Conservation (phyloP, 176 grass and related monocot species). For the Thalia dealbata region DNA sequence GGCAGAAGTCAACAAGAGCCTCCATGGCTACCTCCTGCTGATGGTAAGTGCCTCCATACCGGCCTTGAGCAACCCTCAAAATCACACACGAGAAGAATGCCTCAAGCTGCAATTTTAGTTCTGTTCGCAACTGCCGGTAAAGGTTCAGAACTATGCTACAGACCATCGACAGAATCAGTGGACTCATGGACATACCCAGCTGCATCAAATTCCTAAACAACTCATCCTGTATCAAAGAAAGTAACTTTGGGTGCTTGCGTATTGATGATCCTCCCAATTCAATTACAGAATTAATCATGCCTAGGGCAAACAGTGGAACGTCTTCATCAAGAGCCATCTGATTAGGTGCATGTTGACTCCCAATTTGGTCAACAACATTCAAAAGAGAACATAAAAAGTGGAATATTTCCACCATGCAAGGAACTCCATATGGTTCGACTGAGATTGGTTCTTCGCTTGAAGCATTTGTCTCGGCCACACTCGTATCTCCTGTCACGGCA, state of each 20-base stretch:
- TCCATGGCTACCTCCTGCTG: conserved; percentile 98
- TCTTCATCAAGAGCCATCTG: conserved; percentile 58
- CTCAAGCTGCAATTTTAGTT: conserved; percentile 95
- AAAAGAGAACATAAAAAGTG: conserved; percentile 93
- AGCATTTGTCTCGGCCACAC: not conserved
- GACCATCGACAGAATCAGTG: conserved; percentile 87
- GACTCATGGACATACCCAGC: conserved; percentile 71
- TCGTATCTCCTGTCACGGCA: conserved; percentile 35
- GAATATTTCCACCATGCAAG: conserved; percentile 97
- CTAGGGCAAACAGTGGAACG: conserved; percentile 79
- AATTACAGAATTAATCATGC: conserved; percentile 82
- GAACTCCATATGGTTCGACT: conserved; percentile 73
- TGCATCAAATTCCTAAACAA: conserved; percentile 95
- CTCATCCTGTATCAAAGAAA: conserved; percentile 79
- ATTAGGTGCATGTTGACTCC: conserved; percentile 21
- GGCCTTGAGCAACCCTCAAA: conserved; percentile 77
- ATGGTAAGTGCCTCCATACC: conserved; percentile 76
- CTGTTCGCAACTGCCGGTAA: conserved; percentile 74
- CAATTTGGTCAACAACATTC: conserved; percentile 63
- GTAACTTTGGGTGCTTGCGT: conserved; percentile 55
- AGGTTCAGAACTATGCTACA: conserved; percentile 92
- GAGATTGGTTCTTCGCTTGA: conserved; percentile 22
- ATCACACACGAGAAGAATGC: conserved; percentile 95
- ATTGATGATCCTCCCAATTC: conserved; percentile 76
- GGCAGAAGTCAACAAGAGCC: conserved; percentile 89